phyloP scores from a whole-genome alignment of 2,329 filamentous ascomycete species.

The Aspergillus sergii region DNA sequence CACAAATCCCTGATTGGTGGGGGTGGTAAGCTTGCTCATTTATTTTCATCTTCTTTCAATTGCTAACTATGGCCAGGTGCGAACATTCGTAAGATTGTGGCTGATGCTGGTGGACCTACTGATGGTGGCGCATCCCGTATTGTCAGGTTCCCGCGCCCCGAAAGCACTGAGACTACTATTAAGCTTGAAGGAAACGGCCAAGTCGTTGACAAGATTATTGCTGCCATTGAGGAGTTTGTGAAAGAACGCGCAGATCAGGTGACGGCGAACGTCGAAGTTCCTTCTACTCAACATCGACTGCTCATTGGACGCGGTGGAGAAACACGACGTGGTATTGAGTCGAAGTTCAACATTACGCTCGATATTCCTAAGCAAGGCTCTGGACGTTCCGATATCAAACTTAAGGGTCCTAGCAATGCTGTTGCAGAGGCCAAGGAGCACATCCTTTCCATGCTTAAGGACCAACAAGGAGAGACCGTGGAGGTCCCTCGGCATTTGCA shows the following conservation, averaged over 20 bases:
- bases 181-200: constrained; percentile 82
- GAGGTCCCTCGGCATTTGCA: constrained; percentile 80
- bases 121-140: constrained; percentile 84
- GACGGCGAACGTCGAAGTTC: constrained; percentile 76
- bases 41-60: constrained; percentile 11
- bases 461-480: constrained; percentile 86
- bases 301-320: constrained; percentile 93
- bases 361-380: constrained; percentile 91
- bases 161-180: constrained; percentile 79
- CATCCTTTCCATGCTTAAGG: constrained; percentile 74
- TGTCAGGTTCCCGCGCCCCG: constrained; percentile 91
- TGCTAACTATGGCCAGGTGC: constrained; percentile 59
- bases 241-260: constrained; percentile 82
- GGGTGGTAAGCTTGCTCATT: constrained; percentile 66
- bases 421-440: constrained; percentile 87
- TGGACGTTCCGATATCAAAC: constrained; percentile 80
- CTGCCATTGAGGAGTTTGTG: constrained; percentile 79
- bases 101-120: constrained; percentile 84
- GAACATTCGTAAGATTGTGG: constrained; percentile 82
- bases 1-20: constrained; percentile 83
- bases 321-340: constrained; percentile 79
- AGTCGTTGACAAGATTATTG: constrained; percentile 85
- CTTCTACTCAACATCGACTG: constrained; percentile 84
- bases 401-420: constrained; percentile 75
- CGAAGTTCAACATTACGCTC: constrained; percentile 80